A percentile compares a stretch with the other conserved stretches of the same genome.
Evolutionary conservation across 169 alveolate species (phyloP).

Genomic region (Amoebophrya sp.): DNA sequence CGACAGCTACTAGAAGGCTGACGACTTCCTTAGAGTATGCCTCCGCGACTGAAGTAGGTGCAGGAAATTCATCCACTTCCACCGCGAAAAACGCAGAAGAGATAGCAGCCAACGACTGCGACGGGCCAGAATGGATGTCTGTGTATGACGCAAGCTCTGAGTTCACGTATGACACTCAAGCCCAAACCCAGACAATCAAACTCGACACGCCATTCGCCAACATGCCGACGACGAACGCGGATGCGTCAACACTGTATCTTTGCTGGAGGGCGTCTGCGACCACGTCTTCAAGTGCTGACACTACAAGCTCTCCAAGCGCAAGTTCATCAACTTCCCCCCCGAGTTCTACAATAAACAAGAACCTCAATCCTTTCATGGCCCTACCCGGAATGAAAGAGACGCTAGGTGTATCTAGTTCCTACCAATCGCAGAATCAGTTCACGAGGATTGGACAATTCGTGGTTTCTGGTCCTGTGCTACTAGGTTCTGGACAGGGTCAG

Average conservation of each 20-base stretch:
- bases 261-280: background rate
- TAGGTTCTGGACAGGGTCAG: background rate
- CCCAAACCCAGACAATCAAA: background rate
- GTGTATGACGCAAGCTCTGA: background rate
- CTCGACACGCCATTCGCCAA: background rate
- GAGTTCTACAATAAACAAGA: too few species aligned
- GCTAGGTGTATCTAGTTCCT: too few species aligned
- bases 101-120: too few species aligned
- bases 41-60: too few species aligned
- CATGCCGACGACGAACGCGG: background rate
- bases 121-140: background rate
- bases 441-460: background rate
- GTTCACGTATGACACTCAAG: background rate
- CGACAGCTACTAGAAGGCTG: background rate
- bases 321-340: background rate
- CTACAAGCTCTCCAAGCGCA: too few species aligned
- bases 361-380: too few species aligned
- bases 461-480: background rate
- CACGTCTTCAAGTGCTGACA: too few species aligned
- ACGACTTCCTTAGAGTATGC: background rate
- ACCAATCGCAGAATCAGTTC: too few species aligned
- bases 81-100: too few species aligned
- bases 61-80: too few species aligned
- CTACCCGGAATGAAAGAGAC: too few species aligned
- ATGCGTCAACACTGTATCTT: background rate